These are phyloP conservation scores for Aspergillus novofumigatus DNA, from an alignment of 2,329 filamentous ascomycete genomes.

Conservation along the genomic window DNA sequence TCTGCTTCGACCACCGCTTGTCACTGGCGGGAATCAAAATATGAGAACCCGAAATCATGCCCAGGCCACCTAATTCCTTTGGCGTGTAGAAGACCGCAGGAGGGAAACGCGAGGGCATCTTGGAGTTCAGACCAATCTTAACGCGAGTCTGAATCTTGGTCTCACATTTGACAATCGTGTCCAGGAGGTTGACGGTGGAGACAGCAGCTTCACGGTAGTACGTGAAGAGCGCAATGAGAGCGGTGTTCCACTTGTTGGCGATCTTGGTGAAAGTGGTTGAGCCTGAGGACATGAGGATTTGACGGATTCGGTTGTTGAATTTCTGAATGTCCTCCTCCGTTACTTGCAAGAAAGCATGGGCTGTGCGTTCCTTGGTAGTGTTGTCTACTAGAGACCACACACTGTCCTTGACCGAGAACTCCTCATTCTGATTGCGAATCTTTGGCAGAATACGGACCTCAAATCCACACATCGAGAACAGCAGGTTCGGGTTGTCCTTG, in stretches of 20 bases:
- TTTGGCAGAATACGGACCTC: conserved; percentile 96
- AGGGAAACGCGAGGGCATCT: conserved; percentile 98
- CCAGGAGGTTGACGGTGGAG: conserved; percentile 86
- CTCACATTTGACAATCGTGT: conserved; percentile 98
- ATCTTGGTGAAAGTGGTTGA: conserved; percentile 99
- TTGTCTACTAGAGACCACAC: conserved; percentile 98
- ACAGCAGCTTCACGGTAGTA: conserved; percentile 98
- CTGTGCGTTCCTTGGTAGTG: conserved; percentile 92
- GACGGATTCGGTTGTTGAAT: conserved; percentile 97
- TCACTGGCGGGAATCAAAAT: conserved; percentile 96
- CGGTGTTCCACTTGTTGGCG: conserved; percentile 99
- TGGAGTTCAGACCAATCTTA: conserved; percentile 97
- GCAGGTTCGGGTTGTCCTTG: conserved; percentile 90
- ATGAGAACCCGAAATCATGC: conserved; percentile 98
- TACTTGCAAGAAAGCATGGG: conserved; percentile 94
- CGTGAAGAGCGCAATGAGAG: conserved; percentile 91
- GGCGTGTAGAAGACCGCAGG: conserved; percentile 98
- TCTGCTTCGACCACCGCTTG: conserved; percentile 98
- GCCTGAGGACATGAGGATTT: conserved; percentile 99
- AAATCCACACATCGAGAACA: conserved; percentile 98
- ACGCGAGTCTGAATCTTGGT: conserved; percentile 99
- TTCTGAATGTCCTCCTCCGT: conserved; percentile 97
- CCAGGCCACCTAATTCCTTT: conserved; percentile 92
- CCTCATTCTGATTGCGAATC: conserved; percentile 88
- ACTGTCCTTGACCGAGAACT: conserved; percentile 95